A percentile compares a stretch with the other conserved stretches of the same genome.
Conservation (phyloP, 805 yeast genomes). For the Hanseniaspora taiwanica region DNA sequence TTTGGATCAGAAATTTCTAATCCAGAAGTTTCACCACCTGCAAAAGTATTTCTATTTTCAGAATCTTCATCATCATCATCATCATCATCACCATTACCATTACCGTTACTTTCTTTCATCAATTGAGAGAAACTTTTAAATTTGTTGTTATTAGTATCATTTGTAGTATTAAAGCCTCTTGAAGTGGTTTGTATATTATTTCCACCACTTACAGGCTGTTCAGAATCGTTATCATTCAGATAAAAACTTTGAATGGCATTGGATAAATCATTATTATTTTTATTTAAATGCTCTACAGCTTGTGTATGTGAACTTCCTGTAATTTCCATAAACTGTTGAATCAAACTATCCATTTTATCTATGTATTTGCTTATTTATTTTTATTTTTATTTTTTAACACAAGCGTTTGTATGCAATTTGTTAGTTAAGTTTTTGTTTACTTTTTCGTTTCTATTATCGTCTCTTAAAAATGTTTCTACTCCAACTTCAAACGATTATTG, state of each 20-base stretch:
- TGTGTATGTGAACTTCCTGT: background rate
- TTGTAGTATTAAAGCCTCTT: background rate
- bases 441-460: too few species aligned
- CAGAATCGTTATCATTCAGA: background rate
- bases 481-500: too few species aligned
- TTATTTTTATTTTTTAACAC: too few species aligned
- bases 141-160: constrained; percentile 11
- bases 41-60: constrained; percentile 48
- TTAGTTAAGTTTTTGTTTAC: too few species aligned
- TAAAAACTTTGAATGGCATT: background rate
- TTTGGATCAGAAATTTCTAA: constrained; percentile 69
- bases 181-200: background rate
- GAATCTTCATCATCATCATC: constrained; percentile 37
- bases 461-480: too few species aligned
- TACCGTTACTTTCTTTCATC: constrained; percentile 24
- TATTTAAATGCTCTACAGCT: background rate
- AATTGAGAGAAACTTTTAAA: constrained; percentile 30
- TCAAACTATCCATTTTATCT: background rate
- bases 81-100: constrained; percentile 32
- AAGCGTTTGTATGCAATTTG: too few species aligned
- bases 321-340: constrained; percentile 1
- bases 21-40: constrained; percentile 61
- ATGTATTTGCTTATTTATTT: too few species aligned
- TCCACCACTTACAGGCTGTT: background rate
- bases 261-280: background rate